Evolutionary conservation across 2,329 filamentous ascomycete genomes (phyloP).

Genomic region (Blumeria hordei): DNA sequence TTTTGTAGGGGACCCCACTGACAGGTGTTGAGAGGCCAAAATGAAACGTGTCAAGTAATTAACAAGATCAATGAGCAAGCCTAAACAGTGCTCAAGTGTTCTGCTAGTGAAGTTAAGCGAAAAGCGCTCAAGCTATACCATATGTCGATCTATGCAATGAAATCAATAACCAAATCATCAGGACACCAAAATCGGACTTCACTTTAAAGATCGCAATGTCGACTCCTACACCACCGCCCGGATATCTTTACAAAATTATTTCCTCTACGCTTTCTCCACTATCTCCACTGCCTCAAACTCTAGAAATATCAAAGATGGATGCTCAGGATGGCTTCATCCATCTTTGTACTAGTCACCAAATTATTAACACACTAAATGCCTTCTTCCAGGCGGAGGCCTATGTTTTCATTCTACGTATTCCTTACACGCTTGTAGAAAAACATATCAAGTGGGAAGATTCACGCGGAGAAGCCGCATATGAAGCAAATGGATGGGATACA

Average conservation of each 20-base stretch:
- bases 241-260: constrained; percentile 15
- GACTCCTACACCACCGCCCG: constrained; percentile 5
- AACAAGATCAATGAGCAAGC: too few species aligned
- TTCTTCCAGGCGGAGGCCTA: constrained; percentile 8
- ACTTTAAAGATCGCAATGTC: constrained; percentile 3
- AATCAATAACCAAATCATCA: too few species aligned
- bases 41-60: too few species aligned
- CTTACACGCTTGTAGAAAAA: constrained; percentile 7
- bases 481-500: constrained; percentile 8
- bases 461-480: constrained; percentile 7
- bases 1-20: too few species aligned
- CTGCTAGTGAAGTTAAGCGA: too few species aligned
- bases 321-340: constrained; percentile 12
- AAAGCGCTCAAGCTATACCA: too few species aligned
- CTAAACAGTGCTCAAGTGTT: too few species aligned
- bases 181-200: too few species aligned
- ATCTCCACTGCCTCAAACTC: constrained; percentile 8
- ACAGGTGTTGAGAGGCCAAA: too few species aligned
- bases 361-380: constrained; percentile 9
- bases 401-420: constrained; percentile 10
- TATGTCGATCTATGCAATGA: too few species aligned
- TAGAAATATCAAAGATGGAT: constrained; percentile 13
- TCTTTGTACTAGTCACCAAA: constrained; percentile 9
- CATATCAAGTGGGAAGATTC: constrained; percentile 8
- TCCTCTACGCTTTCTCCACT: constrained; percentile 7